These are phyloP conservation scores for Pseudocercospora fijiensis DNA, from an alignment of 2,329 filamentous ascomycete species.

Conservation along the genomic window DNA sequence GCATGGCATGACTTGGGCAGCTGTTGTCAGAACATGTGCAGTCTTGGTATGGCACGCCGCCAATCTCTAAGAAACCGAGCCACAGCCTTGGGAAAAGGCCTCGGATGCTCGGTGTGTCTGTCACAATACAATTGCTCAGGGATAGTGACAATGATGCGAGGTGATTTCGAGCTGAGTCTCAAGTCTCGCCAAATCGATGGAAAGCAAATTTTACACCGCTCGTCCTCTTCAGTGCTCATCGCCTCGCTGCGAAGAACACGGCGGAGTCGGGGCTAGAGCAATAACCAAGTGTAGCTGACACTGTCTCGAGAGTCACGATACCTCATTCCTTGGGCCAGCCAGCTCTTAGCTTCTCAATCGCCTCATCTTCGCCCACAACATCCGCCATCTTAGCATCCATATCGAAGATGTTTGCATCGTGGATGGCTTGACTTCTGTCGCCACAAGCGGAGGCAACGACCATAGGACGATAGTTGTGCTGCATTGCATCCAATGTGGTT, in stretches of 20 bases:
- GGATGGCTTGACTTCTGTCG: conserved; percentile 27
- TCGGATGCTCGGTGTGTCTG: background rate
- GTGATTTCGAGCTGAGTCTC: conserved; percentile 5
- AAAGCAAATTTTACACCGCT: background rate
- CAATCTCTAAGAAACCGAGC: background rate
- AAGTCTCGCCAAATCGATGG: background rate
- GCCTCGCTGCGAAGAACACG: background rate
- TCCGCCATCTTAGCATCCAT: conserved; percentile 33
- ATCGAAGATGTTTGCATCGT: conserved; percentile 32
- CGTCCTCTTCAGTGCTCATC: conserved; percentile 6
- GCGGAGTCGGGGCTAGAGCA: background rate
- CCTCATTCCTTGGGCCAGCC: background rate
- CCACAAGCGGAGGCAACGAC: conserved; percentile 29
- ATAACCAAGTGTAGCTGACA: background rate
- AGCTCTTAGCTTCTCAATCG: conserved; percentile 19
- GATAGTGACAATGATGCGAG: background rate
- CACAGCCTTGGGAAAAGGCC: background rate
- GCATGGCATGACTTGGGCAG: background rate
- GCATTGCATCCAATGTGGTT: conserved; percentile 29
- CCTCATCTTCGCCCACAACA: conserved; percentile 28
- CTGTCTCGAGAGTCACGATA: background rate
- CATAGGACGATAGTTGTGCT: conserved; percentile 28
- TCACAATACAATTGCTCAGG: background rate
- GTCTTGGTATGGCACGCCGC: background rate
- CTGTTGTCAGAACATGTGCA: conserved; percentile 5